phyloP scores from a whole-genome alignment of 75 land plant species.

The Cunninghamia lanceolata region DNA sequence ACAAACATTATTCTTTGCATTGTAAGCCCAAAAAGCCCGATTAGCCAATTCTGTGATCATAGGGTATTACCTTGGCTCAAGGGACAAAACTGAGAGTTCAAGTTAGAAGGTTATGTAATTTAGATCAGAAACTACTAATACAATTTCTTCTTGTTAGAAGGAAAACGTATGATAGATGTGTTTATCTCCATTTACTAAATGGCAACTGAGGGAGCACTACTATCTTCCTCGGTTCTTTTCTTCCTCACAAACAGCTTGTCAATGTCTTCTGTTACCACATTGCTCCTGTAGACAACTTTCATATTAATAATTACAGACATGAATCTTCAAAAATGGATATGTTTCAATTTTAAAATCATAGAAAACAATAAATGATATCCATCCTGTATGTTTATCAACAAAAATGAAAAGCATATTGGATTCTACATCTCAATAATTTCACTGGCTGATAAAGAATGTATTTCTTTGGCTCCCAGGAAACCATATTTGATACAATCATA shows the following conservation, averaged over 20 bases:
- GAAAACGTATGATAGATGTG: background rate
- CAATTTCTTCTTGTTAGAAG: background rate
- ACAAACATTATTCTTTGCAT: background rate
- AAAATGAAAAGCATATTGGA: background rate
- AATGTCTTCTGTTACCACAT: conserved; percentile 80
- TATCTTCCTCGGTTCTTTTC: background rate
- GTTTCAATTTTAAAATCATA: background rate
- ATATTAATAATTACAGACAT: background rate
- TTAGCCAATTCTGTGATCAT: background rate
- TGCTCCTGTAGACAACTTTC: conserved; percentile 53
- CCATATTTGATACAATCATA: background rate
- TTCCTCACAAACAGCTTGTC: conserved; percentile 58
- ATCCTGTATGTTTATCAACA: background rate
- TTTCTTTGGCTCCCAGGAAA: background rate
- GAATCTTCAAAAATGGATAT: background rate
- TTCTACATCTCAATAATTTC: background rate
- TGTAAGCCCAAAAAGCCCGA: background rate
- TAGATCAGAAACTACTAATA: background rate
- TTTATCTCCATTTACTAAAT: background rate
- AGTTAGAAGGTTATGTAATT: background rate
- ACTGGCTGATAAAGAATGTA: background rate
- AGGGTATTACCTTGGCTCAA: background rate
- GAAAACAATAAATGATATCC: background rate
- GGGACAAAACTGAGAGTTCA: background rate
- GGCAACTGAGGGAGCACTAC: background rate